A percentile compares a stretch with the other conserved stretches of the same genome.
phyloP scores from a whole-genome alignment of 371 early-diverging fungal genomes.

The Phascolomyces articulosus region DNA sequence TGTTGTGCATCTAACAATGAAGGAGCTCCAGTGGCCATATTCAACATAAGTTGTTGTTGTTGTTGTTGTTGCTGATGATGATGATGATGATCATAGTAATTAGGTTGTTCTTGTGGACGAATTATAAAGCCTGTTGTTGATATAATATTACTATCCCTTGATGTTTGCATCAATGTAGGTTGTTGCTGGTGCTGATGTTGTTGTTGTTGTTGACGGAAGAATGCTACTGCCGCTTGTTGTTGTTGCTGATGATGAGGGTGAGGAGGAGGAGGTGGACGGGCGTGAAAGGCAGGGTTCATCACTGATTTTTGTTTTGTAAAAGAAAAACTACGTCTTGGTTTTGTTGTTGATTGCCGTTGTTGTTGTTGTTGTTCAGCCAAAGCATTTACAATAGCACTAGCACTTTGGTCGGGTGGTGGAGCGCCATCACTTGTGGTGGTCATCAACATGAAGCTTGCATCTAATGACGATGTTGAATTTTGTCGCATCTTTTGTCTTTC shows the following conservation, averaged over 20 bases:
- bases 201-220: not conserved
- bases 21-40: not conserved
- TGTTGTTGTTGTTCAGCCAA: slow-evolving; percentile 6
- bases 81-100: not conserved
- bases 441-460: slow-evolving; percentile 4
- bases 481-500: not conserved
- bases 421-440: not conserved
- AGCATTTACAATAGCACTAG: not conserved
- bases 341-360: not conserved
- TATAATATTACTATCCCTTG: not conserved
- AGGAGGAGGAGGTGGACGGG: too few relatives aligned
- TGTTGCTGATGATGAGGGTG: not conserved
- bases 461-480: slow-evolving; percentile 7
- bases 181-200: not conserved
- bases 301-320: not conserved
- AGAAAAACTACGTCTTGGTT: not conserved
- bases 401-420: not conserved
- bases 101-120: not conserved
- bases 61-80: not conserved
- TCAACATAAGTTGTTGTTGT: slow-evolving; percentile 2
- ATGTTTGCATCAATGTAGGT: not conserved
- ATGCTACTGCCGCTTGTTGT: not conserved
- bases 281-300: too few relatives aligned
- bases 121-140: not conserved
- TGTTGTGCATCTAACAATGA: not conserved